Conservation (phyloP, 345 rosid genomes). For the Pistacia integerrima region DNA sequence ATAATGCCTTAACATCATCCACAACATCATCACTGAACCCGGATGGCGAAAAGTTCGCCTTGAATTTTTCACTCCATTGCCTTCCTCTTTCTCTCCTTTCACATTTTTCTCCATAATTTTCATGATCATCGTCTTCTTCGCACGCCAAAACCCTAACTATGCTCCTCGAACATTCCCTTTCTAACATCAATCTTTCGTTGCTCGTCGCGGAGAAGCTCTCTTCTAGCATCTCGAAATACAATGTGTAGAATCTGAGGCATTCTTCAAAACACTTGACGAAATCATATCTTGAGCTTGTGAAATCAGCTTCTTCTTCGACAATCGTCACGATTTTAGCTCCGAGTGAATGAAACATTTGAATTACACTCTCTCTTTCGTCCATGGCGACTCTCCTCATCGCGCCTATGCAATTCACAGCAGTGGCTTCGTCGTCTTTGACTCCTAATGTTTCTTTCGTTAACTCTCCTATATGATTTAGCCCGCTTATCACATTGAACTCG, state of each 20-base stretch:
- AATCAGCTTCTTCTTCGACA: constrained; percentile 81
- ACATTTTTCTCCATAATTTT: constrained; percentile 30
- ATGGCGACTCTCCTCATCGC: constrained; percentile 47
- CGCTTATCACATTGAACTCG: constrained; percentile 54
- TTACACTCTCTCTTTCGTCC: constrained; percentile 41
- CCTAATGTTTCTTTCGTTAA: constrained; percentile 51
- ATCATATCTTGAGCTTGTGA: constrained; percentile 49
- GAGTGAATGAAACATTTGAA: constrained; percentile 46
- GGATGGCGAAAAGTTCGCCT: constrained; percentile 34
- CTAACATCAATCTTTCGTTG: constrained; percentile 69
- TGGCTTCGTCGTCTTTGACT: constrained; percentile 57
- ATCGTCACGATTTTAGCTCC: constrained; percentile 55
- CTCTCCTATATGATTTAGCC: constrained; percentile 40
- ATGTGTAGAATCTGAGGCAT: constrained; percentile 60
- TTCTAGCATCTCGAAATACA: constrained; percentile 73
- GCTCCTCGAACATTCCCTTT: constrained; percentile 68
- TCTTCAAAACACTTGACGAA: constrained; percentile 72
- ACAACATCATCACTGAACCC: constrained; percentile 67
- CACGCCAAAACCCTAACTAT: constrained; percentile 76
- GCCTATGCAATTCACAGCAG: constrained; percentile 66
- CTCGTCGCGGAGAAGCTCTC: constrained; percentile 65
- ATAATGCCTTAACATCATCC: constrained; percentile 74
- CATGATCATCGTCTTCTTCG: constrained; percentile 13
- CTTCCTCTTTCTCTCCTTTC: constrained; percentile 66
- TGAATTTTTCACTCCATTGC: constrained; percentile 58